Base-by-base conservation (phyloP, 1,139 yeast species). In the Zygosaccharomyces sapae region DNA sequence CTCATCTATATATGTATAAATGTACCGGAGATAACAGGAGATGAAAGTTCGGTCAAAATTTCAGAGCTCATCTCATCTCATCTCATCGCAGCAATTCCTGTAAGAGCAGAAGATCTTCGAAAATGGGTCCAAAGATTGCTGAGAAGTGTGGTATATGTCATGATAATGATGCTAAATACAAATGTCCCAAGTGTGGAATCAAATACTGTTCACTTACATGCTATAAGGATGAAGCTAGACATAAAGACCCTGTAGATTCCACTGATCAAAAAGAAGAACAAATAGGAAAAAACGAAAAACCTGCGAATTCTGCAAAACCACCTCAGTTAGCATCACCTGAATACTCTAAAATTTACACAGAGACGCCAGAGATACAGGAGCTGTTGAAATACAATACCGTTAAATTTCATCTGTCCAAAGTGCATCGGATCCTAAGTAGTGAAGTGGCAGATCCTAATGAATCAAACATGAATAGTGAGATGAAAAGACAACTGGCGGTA, bases 161-260 rank as follows among this genome's bases (percentile, higher is more conserved):
- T 2, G 58, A 44, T 1, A 55, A 62, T 1, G 67, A 66, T 34
- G 68, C 77, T 30, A 80, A 79, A 55, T 82, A 82, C 62, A 81
- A 75, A 56, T 82, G 89, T 58, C 86, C 87, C 1, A 75, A 71
- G 51, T 81, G 88, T 55, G 55, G 59, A 0, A 52, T 67, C 3
- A 57, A 58, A 33, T 74, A 75, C 62, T 83, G 90, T 56, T 79
- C 86, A 0, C 49, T 83, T 8, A 55, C 49, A 1, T 83, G 90
- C 55, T 83, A 75, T 61, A 83, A 81, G 44, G 51, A 61, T 66
- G 70, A 18, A 43, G 70, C 66, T 9, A 52, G 52, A 7, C 87
- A 81, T 56, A 48, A 40, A 4, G 73, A 69, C 51, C 55, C 56
- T 7, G 57, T 58, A 20, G 37, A 33, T 4, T 38, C 22, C 4